Percentiles rank a stretch among this genome's conserved stretches.
Conservation (phyloP, 345 rosid species). For the Hypericum androsaemum region DNA sequence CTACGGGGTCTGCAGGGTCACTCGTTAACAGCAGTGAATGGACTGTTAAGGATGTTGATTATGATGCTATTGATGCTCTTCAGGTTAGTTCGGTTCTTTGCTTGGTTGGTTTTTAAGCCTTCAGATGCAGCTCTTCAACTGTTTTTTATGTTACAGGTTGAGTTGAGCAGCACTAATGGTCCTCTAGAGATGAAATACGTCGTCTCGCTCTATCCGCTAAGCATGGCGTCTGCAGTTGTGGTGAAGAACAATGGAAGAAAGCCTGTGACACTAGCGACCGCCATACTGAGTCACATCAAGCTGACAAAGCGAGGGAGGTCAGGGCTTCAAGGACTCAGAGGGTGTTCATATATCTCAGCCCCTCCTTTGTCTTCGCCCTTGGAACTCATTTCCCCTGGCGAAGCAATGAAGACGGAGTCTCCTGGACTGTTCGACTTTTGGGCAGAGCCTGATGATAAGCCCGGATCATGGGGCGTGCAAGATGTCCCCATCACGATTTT, state of each 20-base stretch:
- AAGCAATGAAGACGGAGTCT: constrained; percentile 70
- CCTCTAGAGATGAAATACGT: constrained; percentile 51
- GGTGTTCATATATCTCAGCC: constrained; percentile 50
- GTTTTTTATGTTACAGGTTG: constrained; percentile 43
- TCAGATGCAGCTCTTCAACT: no score
- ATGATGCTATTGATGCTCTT: constrained; percentile 79
- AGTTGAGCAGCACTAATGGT: constrained; percentile 52
- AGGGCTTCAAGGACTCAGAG: constrained; percentile 53
- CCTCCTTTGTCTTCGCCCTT: constrained; percentile 75
- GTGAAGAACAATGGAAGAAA: constrained; percentile 62
- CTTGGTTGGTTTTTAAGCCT: background rate
- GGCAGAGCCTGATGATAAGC: constrained; percentile 43
- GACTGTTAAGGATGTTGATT: constrained; percentile 70
- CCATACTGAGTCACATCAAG: constrained; percentile 61
- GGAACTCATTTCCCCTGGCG: constrained; percentile 62
- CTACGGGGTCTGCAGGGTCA: constrained; percentile 24
- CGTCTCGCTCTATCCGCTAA: constrained; percentile 58
- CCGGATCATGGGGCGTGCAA: constrained; percentile 59
- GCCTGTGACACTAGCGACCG: constrained; percentile 50
- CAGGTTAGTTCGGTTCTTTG: constrained; percentile 35
- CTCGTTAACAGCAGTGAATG: constrained; percentile 39
- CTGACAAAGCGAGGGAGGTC: constrained; percentile 48
- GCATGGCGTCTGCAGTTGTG: constrained; percentile 67
- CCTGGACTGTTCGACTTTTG: constrained; percentile 49
- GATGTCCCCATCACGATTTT: constrained; percentile 48